These are phyloP conservation scores for Dunaliella primolecta DNA, from an alignment of 139 green algal genomes.

Conservation along the genomic window DNA sequence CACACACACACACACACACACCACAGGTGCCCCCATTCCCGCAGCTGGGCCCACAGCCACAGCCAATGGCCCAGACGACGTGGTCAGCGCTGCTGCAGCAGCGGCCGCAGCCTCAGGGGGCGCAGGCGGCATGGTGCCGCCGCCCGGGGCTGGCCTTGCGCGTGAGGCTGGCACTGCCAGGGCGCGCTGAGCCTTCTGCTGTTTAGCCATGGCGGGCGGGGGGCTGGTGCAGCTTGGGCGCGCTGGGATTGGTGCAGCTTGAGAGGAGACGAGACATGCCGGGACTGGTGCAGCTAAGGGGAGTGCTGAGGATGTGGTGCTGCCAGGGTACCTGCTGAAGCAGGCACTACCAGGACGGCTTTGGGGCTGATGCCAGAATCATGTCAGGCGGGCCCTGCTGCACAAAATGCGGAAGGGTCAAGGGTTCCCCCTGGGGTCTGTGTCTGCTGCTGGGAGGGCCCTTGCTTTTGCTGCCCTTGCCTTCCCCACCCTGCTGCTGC, in stretches of 20 bases:
- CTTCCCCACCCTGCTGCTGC: no score
- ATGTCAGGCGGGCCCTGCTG: no score
- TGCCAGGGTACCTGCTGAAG: no score
- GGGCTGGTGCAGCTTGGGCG: background rate
- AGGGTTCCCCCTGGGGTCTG: no score
- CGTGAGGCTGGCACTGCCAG: background rate
- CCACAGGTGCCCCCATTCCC: background rate
- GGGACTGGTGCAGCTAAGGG: no score
- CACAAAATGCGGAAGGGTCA: no score
- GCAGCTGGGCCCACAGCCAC: background rate
- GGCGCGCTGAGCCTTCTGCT: background rate
- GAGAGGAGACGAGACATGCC: no score
- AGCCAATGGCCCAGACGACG: background rate
- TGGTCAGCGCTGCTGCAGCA: background rate
- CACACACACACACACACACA: background rate
- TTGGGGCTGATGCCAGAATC: background rate
- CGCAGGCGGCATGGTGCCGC: background rate
- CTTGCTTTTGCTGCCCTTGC: no score
- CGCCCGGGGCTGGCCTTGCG: background rate
- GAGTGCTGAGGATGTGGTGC: no score
- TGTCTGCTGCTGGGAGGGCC: no score
- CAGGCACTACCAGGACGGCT: background rate
- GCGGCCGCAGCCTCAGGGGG: background rate
- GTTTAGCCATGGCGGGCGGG: background rate
- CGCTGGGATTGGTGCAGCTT: no score